Evolutionary conservation across 169 alveolate species (phyloP).

Genomic region (Theileria orientalis): DNA sequence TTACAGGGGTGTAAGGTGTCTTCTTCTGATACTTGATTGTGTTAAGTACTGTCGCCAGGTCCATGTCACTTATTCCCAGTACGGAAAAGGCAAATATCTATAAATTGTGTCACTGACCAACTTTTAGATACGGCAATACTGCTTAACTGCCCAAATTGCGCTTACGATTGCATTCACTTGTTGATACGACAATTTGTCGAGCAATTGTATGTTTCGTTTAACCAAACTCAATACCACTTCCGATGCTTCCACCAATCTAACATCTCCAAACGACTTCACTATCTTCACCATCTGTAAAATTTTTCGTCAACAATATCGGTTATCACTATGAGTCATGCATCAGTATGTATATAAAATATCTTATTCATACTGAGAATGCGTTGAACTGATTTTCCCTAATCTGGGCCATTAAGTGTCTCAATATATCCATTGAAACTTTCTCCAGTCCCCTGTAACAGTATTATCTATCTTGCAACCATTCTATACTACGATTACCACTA

Average conservation of each 20-base stretch:
- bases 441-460: too few relatives aligned
- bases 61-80: conserved; percentile 49
- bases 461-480: too few relatives aligned
- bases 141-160: too few relatives aligned
- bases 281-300: conserved; percentile 48
- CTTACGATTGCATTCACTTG: conserved; percentile 43
- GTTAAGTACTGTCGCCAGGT: conserved; percentile 36
- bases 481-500: too few relatives aligned
- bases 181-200: conserved; percentile 39
- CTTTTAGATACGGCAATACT: too few relatives aligned
- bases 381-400: neutral
- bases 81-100: conserved; percentile 42
- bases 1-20: neutral
- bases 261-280: conserved; percentile 37
- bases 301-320: neutral
- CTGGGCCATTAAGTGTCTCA: neutral
- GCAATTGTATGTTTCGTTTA: conserved; percentile 35
- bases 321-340: too few relatives aligned
- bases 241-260: conserved; percentile 4
- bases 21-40: conserved; percentile 45
- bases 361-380: neutral
- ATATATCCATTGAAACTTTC: neutral
- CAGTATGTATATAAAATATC: too few relatives aligned
- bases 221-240: conserved; percentile 15
- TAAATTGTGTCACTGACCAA: neutral